These are phyloP conservation scores for Xanthoconium purpureum DNA, from an alignment of 768 basidiomycete species.

Conservation along the genomic window DNA sequence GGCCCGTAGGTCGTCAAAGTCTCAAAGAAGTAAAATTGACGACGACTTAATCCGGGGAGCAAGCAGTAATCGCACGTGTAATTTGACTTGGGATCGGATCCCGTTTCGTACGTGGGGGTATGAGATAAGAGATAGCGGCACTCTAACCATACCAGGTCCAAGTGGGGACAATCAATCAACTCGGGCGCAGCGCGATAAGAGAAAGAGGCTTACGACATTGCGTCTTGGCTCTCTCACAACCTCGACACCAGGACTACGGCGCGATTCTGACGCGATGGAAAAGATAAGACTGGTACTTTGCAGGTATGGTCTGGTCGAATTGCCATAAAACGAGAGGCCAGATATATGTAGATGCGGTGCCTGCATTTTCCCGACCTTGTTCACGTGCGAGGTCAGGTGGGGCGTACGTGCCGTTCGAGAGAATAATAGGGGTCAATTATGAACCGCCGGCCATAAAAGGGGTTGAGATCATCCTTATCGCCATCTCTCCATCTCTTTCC, in stretches of 20 bases:
- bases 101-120: too few relatives aligned
- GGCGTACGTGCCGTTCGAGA: background rate
- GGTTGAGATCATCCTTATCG: conserved; percentile 1
- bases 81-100: too few relatives aligned
- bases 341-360: background rate
- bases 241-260: background rate
- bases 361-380: background rate
- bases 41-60: too few relatives aligned
- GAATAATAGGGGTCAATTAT: background rate
- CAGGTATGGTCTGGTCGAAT: background rate
- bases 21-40: background rate
- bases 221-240: background rate
- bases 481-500: background rate
- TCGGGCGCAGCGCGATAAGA: background rate
- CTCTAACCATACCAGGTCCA: too few relatives aligned
- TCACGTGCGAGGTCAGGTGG: conserved; percentile 5
- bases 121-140: too few relatives aligned
- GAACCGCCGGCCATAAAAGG: background rate
- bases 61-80: too few relatives aligned
- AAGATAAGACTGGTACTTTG: background rate
- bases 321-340: background rate
- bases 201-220: background rate
- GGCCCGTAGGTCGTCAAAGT: background rate
- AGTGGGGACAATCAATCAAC: too few relatives aligned
- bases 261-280: background rate